These are phyloP conservation scores for Vitis hybrid DNA, from an alignment of 177 flowering plant genomes.

Conservation along the genomic window DNA sequence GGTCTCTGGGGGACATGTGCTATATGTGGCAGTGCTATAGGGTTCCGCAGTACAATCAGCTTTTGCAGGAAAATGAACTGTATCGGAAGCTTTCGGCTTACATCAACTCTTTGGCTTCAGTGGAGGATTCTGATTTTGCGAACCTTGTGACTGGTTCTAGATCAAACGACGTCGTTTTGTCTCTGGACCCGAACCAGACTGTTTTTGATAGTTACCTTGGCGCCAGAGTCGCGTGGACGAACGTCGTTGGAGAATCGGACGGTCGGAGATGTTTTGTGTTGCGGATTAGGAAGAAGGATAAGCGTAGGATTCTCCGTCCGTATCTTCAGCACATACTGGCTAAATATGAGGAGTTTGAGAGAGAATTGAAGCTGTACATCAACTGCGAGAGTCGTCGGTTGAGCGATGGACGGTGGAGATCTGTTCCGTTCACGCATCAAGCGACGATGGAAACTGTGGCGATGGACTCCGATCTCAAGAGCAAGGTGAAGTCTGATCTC, in stretches of 20 bases:
- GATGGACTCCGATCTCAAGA: too few species aligned
- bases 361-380: too few species aligned
- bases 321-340: slow-evolving; percentile 86
- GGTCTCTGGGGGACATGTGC: slow-evolving; percentile 35
- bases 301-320: slow-evolving; percentile 68
- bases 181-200: slow-evolving; percentile 42
- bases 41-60: slow-evolving; percentile 53
- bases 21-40: slow-evolving; percentile 55
- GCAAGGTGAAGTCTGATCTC: too few species aligned
- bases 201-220: slow-evolving; percentile 60
- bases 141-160: slow-evolving; percentile 56
- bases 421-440: too few species aligned
- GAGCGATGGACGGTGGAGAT: too few species aligned
- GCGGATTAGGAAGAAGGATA: slow-evolving; percentile 58
- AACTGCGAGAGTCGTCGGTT: too few species aligned
- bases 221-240: slow-evolving; percentile 54
- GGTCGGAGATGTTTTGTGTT: slow-evolving; percentile 40
- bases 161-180: slow-evolving; percentile 50
- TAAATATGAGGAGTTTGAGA: too few species aligned
- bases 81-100: slow-evolving; percentile 48
- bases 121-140: slow-evolving; percentile 63
- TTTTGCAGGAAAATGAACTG: slow-evolving; percentile 57
- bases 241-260: slow-evolving; percentile 13
- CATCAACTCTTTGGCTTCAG: slow-evolving; percentile 49
- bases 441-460: too few species aligned